phyloP scores from a whole-genome alignment of 129 eudicot species.

The Oenanthe sinensis region DNA sequence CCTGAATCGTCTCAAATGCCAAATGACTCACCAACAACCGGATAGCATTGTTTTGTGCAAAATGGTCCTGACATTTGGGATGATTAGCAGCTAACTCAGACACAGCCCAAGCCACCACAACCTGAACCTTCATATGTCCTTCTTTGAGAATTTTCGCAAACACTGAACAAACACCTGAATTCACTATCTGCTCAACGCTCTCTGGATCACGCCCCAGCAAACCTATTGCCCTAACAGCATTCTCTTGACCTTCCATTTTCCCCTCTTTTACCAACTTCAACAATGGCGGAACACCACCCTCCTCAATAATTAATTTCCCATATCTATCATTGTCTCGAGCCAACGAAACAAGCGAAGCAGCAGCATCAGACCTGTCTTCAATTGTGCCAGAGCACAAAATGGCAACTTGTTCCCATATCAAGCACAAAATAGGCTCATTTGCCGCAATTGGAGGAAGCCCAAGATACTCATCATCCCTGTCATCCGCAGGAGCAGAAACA shows the following conservation, averaged over 20 bases:
- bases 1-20: constrained; percentile 56
- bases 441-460: constrained; percentile 65
- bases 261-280: constrained; percentile 61
- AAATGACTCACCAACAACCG: constrained; percentile 58
- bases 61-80: constrained; percentile 50
- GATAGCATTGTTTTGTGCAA: constrained; percentile 41
- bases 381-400: constrained; percentile 36
- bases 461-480: constrained; percentile 39
- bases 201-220: constrained; percentile 48
- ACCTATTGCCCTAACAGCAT: constrained; percentile 53
- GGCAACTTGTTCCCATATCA: constrained; percentile 63
- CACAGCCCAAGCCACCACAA: constrained; percentile 66
- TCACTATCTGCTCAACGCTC: constrained; percentile 46
- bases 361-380: constrained; percentile 57
- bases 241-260: constrained; percentile 55
- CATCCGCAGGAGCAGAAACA: constrained; percentile 50
- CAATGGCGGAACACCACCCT: constrained; percentile 63
- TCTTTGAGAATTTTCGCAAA: constrained; percentile 48
- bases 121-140: constrained; percentile 57
- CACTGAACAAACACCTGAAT: constrained; percentile 40
- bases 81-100: constrained; percentile 41
- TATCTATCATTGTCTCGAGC: constrained; percentile 59
- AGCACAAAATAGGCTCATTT: constrained; percentile 56
- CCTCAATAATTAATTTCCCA: constrained; percentile 48
- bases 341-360: constrained; percentile 52